phyloP scores from a whole-genome alignment of 75 land plant species.

The Sequoia sempervirens region DNA sequence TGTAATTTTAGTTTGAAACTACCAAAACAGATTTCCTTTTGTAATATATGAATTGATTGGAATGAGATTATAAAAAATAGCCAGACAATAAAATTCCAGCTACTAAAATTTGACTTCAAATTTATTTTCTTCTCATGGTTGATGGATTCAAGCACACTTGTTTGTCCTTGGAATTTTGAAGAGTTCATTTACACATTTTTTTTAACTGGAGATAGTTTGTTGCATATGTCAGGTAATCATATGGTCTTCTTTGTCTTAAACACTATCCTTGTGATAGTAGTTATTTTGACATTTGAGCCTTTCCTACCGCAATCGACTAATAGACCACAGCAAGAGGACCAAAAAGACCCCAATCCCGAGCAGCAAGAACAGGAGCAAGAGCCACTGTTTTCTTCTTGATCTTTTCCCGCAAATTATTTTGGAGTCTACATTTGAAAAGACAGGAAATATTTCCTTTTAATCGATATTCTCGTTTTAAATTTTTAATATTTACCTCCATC shows the following conservation, averaged over 20 bases:
- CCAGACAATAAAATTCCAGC: neutral
- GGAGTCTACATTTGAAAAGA: neutral
- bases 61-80: neutral
- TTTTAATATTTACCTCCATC: neutral
- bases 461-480: neutral
- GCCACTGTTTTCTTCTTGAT: neutral
- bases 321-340: neutral
- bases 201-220: neutral
- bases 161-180: neutral
- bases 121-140: neutral
- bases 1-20: neutral
- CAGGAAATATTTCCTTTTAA: neutral
- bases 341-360: neutral
- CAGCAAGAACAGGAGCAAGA: neutral
- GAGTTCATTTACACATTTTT: neutral
- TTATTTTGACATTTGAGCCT: conserved; percentile 47
- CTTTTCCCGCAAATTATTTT: neutral
- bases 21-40: neutral
- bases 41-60: neutral
- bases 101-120: neutral
- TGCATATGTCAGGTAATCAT: conserved; percentile 45
- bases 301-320: conserved; percentile 29
- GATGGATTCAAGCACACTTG: neutral
- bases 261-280: conserved; percentile 25
- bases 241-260: conserved; percentile 58